phyloP scores from a whole-genome alignment of 2,329 filamentous ascomycete genomes.

The Fusarium transvaalense region DNA sequence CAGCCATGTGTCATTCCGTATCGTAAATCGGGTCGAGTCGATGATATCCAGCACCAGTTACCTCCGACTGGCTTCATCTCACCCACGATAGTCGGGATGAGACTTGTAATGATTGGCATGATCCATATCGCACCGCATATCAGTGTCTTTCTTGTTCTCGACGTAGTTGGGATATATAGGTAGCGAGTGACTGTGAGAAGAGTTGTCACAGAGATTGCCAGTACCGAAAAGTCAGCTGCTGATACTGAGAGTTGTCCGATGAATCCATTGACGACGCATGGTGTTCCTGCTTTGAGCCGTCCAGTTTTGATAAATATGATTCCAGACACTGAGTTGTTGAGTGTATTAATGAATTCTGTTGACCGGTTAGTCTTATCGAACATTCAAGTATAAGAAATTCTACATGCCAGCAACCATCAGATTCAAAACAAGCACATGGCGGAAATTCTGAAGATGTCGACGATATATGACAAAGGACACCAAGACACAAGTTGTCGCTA shows the following conservation, averaged over 20 bases:
- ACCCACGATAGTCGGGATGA: slow-evolving; percentile 34
- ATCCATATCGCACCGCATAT: slow-evolving; percentile 40
- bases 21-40: slow-evolving; percentile 54
- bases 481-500: slow-evolving; percentile 41
- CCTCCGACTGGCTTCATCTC: slow-evolving; percentile 54
- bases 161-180: slow-evolving; percentile 36
- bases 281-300: slow-evolving; percentile 19
- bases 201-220: slow-evolving; percentile 44
- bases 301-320: slow-evolving; percentile 29
- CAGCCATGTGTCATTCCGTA: slow-evolving; percentile 61
- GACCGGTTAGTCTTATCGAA: neutral
- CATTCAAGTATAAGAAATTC: neutral
- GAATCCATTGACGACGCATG: slow-evolving; percentile 41
- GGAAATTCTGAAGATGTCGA: slow-evolving; percentile 42
- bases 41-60: slow-evolving; percentile 63
- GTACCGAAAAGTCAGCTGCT: slow-evolving; percentile 45
- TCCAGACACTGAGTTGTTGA: slow-evolving; percentile 45
- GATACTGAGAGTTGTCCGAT: slow-evolving; percentile 43
- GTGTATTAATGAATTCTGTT: slow-evolving; percentile 42
- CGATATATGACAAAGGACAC: slow-evolving; percentile 41
- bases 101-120: slow-evolving; percentile 38
- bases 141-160: slow-evolving; percentile 17
- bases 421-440: slow-evolving; percentile 43
- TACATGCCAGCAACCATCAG: slow-evolving; percentile 42
- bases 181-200: slow-evolving; percentile 42